Evolutionary conservation across 176 grass and related monocot species (phyloP).

Genomic region (Cenchrus purpureus): DNA sequence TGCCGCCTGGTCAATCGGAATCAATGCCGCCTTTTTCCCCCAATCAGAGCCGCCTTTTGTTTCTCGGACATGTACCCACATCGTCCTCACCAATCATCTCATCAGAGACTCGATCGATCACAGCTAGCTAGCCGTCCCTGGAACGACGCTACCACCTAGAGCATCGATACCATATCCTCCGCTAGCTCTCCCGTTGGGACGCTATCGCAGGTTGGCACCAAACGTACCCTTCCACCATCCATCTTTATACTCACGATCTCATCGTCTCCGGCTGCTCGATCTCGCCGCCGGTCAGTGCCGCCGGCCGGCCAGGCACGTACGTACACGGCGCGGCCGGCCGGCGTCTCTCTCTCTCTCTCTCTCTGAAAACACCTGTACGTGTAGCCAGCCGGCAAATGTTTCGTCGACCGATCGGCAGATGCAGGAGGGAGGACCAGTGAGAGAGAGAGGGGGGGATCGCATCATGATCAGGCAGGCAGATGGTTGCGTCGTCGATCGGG

Average conservation of each 20-base stretch:
- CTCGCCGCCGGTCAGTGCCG: background rate
- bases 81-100: conserved; percentile 15
- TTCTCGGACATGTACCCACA: too few relatives aligned
- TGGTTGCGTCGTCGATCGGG: conserved; percentile 30
- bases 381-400: background rate
- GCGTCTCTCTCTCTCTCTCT: too few relatives aligned
- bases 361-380: background rate
- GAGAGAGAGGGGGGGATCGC: background rate
- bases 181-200: background rate
- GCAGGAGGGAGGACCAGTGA: conserved; percentile 10
- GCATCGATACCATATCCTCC: background rate
- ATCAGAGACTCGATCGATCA: too few relatives aligned
- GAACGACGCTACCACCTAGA: background rate
- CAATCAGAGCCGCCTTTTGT: too few relatives aligned
- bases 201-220: conserved; percentile 44
- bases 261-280: background rate
- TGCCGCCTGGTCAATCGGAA: too few relatives aligned
- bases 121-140: background rate
- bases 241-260: background rate
- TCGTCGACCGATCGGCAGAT: background rate
- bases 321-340: too few relatives aligned
- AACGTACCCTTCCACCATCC: conserved; percentile 2
- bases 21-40: too few relatives aligned
- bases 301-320: background rate
- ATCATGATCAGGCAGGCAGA: background rate